Conservation (phyloP, 306 rosid genomes). For the Quercus parvula region DNA sequence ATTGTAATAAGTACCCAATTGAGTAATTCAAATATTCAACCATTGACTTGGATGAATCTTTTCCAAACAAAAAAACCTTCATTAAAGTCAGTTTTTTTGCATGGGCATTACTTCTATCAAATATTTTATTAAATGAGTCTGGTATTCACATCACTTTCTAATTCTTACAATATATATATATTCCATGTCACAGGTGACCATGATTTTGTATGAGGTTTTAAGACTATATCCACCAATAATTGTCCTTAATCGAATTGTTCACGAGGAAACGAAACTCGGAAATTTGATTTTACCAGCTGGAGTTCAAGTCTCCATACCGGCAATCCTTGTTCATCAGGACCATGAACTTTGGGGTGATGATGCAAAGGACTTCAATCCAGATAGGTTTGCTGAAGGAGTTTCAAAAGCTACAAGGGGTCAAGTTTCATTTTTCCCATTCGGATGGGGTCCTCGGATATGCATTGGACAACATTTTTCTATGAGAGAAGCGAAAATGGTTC, state of each 20-base stretch:
- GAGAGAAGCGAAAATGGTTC: conserved; percentile 38
- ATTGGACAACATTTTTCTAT: conserved; percentile 43
- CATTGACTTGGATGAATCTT: no score
- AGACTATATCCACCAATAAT: conserved; percentile 44
- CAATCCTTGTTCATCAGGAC: conserved; percentile 21
- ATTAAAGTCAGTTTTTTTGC: no score
- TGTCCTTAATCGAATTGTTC: not conserved
- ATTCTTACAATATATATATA: not conserved
- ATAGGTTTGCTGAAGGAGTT: conserved; percentile 39
- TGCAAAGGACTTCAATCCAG: conserved; percentile 37
- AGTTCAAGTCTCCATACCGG: not conserved
- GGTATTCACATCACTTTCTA: not conserved
- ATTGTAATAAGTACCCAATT: no score
- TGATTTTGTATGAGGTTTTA: conserved; percentile 64
- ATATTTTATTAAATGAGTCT: no score
- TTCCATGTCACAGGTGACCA: conserved; percentile 30
- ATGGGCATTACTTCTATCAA: no score
- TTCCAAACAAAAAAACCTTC: no score
- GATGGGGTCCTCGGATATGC: conserved; percentile 43
- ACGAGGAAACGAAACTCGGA: conserved; percentile 28
- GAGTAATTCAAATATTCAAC: no score
- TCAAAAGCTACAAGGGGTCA: conserved; percentile 24
- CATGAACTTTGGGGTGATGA: conserved; percentile 40
- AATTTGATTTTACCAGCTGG: conserved; percentile 31
- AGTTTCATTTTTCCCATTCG: conserved; percentile 33